Conservation (phyloP, 2,329 filamentous ascomycete genomes). For the Monosporascus sp. region DNA sequence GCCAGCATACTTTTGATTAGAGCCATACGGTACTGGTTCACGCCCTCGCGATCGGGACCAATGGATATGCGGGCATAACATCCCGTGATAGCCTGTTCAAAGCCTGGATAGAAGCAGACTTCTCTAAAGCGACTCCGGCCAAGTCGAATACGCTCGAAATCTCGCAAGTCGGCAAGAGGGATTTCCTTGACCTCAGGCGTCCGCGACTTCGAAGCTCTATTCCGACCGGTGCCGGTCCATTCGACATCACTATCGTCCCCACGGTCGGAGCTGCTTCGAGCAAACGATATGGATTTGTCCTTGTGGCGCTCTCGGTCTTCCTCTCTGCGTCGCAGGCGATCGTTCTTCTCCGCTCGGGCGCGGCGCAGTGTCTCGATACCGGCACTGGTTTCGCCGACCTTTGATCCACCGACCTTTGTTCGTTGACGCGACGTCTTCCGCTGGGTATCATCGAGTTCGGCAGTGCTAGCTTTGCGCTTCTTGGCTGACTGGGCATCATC, state of each 20-base stretch:
- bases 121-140: conserved; percentile 82
- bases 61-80: conserved; percentile 84
- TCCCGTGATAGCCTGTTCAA: conserved; percentile 73
- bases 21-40: conserved; percentile 81
- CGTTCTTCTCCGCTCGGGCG: conserved; percentile 59
- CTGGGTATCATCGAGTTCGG: conserved; percentile 72
- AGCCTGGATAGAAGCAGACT: conserved; percentile 89
- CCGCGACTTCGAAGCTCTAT: conserved; percentile 41
- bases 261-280: conserved; percentile 36
- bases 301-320: conserved; percentile 55
- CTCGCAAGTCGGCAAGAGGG: conserved; percentile 66
- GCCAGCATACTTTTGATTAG: conserved; percentile 68
- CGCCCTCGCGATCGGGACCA: conserved; percentile 66
- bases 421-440: conserved; percentile 71
- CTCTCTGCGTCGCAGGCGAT: conserved; percentile 57
- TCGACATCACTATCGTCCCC: conserved; percentile 74
- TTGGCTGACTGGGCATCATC: conserved; percentile 57
- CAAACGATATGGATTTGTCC: conserved; percentile 38
- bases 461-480: conserved; percentile 73
- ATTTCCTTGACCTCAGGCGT: conserved; percentile 59
- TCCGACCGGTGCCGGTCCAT: conserved; percentile 55
- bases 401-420: conserved; percentile 60
- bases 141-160: conserved; percentile 79
- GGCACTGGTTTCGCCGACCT: conserved; percentile 62
- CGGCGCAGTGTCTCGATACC: conserved; percentile 67